Evolutionary conservation across 495 filamentous ascomycete genomes (phyloP), one percentile per base, ranked within the genome.

Genomic region (Neurospora sp.): DNA sequence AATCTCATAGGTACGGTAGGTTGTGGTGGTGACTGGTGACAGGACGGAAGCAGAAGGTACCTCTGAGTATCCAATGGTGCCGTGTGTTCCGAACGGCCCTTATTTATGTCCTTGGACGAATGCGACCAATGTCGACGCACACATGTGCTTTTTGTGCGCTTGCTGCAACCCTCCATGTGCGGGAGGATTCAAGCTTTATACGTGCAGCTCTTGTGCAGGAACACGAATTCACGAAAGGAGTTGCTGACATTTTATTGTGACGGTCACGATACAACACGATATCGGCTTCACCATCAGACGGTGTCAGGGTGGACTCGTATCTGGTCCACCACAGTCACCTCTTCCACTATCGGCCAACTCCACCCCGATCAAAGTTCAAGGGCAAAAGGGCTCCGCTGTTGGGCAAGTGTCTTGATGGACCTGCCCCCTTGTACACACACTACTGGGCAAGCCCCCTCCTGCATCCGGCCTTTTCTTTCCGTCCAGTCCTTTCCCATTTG

Each of bases 381-480:
- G 48, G 48, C 48, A 59, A 59, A 59, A 27, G 9, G 22, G 22
- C 20, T 59, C 48, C 48, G 48, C 22, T 59, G 44, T 59, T 14
- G 48, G 48, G 48, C 5, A 59, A 59, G 48, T 59, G 48, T 59
- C 48, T 59, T 59, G 46, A 53, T 53, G 20, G 46, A 53, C 53
- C 40, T n/a, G 70, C 31, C 35, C 48, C 31, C 48, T 70, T 72
- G 70, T 61, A 70, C 18, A 53, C 37, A 75, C 68, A 73, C 73
- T 53, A 69, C 71, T 73, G 66, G 41, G 39, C 42, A 69, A 48
- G 61, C 38, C 48, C 38, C 72, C 37, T 39, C 27, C 69, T 69
- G 69, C 68, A 66, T 69, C 68, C 71, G 39, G 68, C 42, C 69
- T 40, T 72, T 59, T 69, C 70, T 74, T 73, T 74, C 69, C 74